A percentile compares a stretch with the other conserved stretches of the same genome.
Evolutionary conservation across 2,329 filamentous ascomycete genomes (phyloP).

Genomic region (Trichophaea hybrida): DNA sequence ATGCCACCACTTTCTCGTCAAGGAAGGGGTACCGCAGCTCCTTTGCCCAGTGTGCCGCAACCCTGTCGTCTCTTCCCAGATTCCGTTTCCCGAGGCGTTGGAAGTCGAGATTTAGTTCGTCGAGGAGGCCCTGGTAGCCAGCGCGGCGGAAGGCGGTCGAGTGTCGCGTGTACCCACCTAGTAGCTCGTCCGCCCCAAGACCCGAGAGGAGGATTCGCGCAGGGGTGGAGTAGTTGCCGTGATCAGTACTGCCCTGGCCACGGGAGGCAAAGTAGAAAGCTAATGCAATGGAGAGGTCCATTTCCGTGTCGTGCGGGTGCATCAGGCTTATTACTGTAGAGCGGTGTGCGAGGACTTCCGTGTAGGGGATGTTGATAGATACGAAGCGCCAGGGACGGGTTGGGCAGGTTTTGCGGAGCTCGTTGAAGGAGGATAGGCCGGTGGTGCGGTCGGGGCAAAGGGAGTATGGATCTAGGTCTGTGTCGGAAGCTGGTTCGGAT

Average conservation of each 20-base stretch:
- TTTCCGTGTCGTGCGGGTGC: constrained; percentile 88
- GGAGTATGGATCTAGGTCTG: constrained; percentile 45
- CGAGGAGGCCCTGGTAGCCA: constrained; percentile 56
- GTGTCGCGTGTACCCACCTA: constrained; percentile 83
- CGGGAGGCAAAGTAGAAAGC: constrained; percentile 91
- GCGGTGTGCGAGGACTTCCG: constrained; percentile 56
- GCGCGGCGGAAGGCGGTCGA: constrained; percentile 55
- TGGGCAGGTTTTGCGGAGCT: constrained; percentile 56
- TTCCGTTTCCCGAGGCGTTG: constrained; percentile 82
- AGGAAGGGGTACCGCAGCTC: constrained; percentile 85
- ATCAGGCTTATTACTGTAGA: constrained; percentile 61
- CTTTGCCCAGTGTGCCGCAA: constrained; percentile 75
- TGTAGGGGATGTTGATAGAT: constrained; percentile 64
- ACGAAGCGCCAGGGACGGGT: constrained; percentile 68
- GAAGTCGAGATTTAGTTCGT: constrained; percentile 77
- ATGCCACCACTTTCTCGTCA: constrained; percentile 71
- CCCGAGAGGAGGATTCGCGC: constrained; percentile 81
- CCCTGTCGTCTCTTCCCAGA: constrained; percentile 80
- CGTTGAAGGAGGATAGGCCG: constrained; percentile 62
- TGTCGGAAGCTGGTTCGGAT: background rate
- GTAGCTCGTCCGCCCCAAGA: constrained; percentile 88
- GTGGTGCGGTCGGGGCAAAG: constrained; percentile 82
- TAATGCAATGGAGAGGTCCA: constrained; percentile 89
- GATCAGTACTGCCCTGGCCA: constrained; percentile 42
- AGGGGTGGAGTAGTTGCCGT: constrained; percentile 45